Conservation (phyloP, 192 early-diverging fungal genomes). For the Linderina pennispora region DNA sequence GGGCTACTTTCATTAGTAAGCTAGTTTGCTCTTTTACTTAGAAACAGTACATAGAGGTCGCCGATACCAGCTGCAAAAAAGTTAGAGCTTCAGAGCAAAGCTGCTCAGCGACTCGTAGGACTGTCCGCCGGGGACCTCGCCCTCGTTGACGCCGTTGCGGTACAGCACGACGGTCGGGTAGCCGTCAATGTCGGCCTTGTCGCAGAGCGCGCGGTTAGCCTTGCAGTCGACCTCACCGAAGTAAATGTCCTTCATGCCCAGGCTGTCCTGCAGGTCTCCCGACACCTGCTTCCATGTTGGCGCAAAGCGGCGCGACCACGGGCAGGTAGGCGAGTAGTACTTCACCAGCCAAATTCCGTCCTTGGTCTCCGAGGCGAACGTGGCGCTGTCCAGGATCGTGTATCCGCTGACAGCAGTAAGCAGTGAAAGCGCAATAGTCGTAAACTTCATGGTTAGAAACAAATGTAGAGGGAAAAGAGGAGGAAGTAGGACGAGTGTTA, state of each 20-base stretch:
- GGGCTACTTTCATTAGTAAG: not conserved
- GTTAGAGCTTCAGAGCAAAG: conserved; percentile 26
- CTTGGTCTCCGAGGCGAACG: conserved; percentile 29
- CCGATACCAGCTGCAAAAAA: too few relatives aligned
- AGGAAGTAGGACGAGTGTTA: conserved; percentile 4
- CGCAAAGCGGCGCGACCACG: conserved; percentile 42
- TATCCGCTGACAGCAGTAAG: conserved; percentile 36
- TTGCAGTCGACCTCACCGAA: conserved; percentile 47
- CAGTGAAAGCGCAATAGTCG: conserved; percentile 10
- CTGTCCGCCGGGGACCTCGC: conserved; percentile 43
- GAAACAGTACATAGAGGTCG: not conserved
- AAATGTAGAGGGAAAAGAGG: conserved; percentile 1
- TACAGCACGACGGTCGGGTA: conserved; percentile 45
- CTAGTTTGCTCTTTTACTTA: not conserved
- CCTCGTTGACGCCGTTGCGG: conserved; percentile 34
- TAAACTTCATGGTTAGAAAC: conserved; percentile 23
- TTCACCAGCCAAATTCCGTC: conserved; percentile 46
- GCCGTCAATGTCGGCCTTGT: conserved; percentile 30
- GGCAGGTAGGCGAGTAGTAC: conserved; percentile 45
- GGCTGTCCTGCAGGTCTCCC: conserved; percentile 19
- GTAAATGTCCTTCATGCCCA: conserved; percentile 23
- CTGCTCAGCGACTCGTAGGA: conserved; percentile 19
- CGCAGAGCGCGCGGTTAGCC: conserved; percentile 33
- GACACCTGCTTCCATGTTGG: conserved; percentile 47
- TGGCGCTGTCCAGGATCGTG: conserved; percentile 29